Evolutionary conservation across 2,329 filamentous ascomycete species (phyloP).

Genomic region (Fusarium pseudonygamai): DNA sequence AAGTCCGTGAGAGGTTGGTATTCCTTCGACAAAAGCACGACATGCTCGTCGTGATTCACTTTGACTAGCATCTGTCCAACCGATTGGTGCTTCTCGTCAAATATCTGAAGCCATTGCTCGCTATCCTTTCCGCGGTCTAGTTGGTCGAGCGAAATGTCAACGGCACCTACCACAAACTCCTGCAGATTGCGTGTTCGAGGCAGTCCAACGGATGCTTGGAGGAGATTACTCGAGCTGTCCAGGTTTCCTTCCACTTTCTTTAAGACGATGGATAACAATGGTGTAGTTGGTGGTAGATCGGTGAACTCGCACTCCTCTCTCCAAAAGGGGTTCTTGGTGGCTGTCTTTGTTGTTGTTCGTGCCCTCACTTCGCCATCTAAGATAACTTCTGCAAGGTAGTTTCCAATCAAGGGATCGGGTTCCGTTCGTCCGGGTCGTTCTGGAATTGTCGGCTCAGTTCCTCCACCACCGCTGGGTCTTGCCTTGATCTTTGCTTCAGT

Average conservation of each 20-base stretch:
- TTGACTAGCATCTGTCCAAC: slow-evolving; percentile 88
- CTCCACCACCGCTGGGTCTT: slow-evolving; percentile 37
- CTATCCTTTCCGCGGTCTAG: slow-evolving; percentile 79
- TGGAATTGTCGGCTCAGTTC: slow-evolving; percentile 27
- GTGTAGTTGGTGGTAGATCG: slow-evolving; percentile 75
- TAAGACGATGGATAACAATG: slow-evolving; percentile 74
- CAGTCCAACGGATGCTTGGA: slow-evolving; percentile 42
- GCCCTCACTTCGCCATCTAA: slow-evolving; percentile 82
- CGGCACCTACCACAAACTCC: slow-evolving; percentile 71
- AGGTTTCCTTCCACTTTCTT: slow-evolving; percentile 68
- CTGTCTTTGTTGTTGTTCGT: slow-evolving; percentile 75
- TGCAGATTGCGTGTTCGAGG: slow-evolving; percentile 54
- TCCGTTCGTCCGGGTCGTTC: slow-evolving; percentile 39
- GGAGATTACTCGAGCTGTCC: slow-evolving; percentile 53
- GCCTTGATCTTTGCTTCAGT: slow-evolving; percentile 70
- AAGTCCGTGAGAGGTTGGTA: slow-evolving; percentile 86
- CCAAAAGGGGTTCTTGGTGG: slow-evolving; percentile 82
- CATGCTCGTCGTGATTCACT: slow-evolving; percentile 85
- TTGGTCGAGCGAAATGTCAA: slow-evolving; percentile 85
- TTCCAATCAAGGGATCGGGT: slow-evolving; percentile 64
- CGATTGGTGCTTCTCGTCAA: slow-evolving; percentile 77
- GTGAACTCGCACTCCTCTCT: slow-evolving; percentile 81
- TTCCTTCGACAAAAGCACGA: slow-evolving; percentile 86
- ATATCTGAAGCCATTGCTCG: slow-evolving; percentile 88
- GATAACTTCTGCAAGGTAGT: slow-evolving; percentile 82